A percentile compares a stretch with the other conserved stretches of the same genome.
Evolutionary conservation across 169 alveolate species (phyloP).

Genomic region (Plasmodium coatneyi): DNA sequence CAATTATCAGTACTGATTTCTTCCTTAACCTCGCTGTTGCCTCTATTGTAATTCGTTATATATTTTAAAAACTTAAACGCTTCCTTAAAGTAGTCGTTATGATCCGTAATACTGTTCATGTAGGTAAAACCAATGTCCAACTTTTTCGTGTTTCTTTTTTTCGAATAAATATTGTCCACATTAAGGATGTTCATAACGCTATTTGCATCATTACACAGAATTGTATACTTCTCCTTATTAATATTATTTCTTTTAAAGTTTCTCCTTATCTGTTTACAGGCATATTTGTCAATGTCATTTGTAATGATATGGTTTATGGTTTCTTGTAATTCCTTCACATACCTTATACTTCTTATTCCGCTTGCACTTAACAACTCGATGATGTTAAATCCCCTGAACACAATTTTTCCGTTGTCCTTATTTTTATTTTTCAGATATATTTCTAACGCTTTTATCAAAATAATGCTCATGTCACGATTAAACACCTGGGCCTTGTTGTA

Average conservation of each 20-base stretch:
- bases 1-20: not conserved
- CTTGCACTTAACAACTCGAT: conserved; percentile 86
- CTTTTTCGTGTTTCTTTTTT: conserved; percentile 55
- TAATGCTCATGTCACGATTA: conserved; percentile 93
- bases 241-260: conserved; percentile 77
- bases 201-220: conserved; percentile 84
- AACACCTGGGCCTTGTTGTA: conserved; percentile 95
- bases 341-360: conserved; percentile 91
- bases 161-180: conserved; percentile 28
- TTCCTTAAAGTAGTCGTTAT: conserved; percentile 48
- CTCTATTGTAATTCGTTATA: conserved; percentile 26
- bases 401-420: conserved; percentile 64
- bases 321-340: conserved; percentile 90
- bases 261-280: conserved; percentile 78
- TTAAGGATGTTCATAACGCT: conserved; percentile 69
- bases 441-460: conserved; percentile 87
- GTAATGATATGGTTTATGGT: conserved; percentile 84
- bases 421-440: conserved; percentile 76
- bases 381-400: conserved; percentile 82
- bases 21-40: conserved; percentile 7
- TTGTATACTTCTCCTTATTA: conserved; percentile 74
- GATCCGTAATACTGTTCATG: conserved; percentile 24
- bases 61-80: conserved; percentile 59
- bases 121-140: conserved; percentile 66
- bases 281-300: conserved; percentile 90